phyloP scores from a whole-genome alignment of 257 asterid species.

The Jacaranda mimosifolia region DNA sequence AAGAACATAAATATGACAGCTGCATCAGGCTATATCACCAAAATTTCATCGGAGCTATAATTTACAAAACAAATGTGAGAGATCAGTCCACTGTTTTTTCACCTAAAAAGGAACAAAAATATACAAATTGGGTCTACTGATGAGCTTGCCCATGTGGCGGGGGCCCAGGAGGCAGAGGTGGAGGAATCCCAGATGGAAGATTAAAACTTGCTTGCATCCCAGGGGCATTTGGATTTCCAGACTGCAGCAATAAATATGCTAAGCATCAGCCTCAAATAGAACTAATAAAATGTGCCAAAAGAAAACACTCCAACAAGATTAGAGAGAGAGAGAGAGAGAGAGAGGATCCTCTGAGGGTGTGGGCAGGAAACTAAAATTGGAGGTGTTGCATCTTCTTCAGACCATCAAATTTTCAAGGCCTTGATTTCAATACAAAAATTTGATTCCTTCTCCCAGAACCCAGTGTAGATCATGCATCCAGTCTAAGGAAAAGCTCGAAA shows the following conservation, averaged over 20 bases:
- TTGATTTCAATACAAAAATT: too few relatives aligned
- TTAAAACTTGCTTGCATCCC: conserved; percentile 71
- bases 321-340: too few relatives aligned
- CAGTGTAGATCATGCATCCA: too few relatives aligned
- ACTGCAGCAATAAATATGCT: conserved; percentile 45
- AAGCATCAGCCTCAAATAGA: conserved; percentile 17
- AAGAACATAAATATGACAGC: conserved; percentile 10
- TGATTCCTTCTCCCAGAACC: too few relatives aligned
- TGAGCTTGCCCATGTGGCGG: conserved; percentile 89
- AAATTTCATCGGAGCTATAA: conserved; percentile 26
- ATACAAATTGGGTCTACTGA: conserved; percentile 44
- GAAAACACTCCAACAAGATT: background rate
- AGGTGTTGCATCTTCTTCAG: background rate
- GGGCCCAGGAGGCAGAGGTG: conserved; percentile 96
- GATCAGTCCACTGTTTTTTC: background rate
- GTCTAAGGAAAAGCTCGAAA: too few relatives aligned
- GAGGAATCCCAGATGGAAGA: conserved; percentile 78
- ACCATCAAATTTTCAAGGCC: too few relatives aligned
- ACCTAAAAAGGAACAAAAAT: background rate
- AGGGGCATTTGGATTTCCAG: conserved; percentile 81
- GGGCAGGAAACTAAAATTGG: background rate
- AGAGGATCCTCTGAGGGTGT: too few relatives aligned
- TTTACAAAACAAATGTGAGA: conserved; percentile 37
- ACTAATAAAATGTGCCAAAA: background rate
- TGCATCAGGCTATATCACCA: conserved; percentile 13